Conservation (phyloP, 1,284 basidiomycete genomes). For the Flammula alnicola region DNA sequence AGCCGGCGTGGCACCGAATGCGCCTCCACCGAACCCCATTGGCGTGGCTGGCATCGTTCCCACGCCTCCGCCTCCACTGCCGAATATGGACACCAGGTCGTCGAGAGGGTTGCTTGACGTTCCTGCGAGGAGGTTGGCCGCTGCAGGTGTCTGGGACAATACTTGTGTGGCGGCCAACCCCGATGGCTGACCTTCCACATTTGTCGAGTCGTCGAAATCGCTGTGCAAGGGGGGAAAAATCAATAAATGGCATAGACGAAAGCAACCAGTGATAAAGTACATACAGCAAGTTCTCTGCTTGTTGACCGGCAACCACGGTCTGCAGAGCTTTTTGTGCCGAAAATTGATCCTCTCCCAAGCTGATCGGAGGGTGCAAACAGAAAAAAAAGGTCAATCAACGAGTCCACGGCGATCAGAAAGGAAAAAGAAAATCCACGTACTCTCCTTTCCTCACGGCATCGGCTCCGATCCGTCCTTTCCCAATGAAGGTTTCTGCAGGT, state of each 20-base stretch:
- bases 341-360: conserved; percentile 64
- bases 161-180: conserved; percentile 78
- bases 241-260: conserved; percentile 4
- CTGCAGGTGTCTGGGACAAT: conserved; percentile 71
- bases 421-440: conserved; percentile 52
- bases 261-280: conserved; percentile 20
- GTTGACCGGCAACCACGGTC: conserved; percentile 88
- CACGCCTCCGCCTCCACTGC: conserved; percentile 52
- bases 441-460: conserved; percentile 83
- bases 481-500: conserved; percentile 91
- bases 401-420: neutral
- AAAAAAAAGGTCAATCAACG: conserved; percentile 7
- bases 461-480: conserved; percentile 82
- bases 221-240: conserved; percentile 24
- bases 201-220: conserved; percentile 84
- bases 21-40: conserved; percentile 24
- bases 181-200: conserved; percentile 63
- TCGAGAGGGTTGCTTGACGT: conserved; percentile 87
- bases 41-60: conserved; percentile 19
- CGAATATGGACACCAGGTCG: conserved; percentile 90
- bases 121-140: conserved; percentile 69
- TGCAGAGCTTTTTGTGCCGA: conserved; percentile 85
- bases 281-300: conserved; percentile 89
- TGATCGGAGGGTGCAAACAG: conserved; percentile 26
- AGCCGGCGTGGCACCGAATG: conserved; percentile 19